Base-by-base conservation (phyloP, 2,329 filamentous ascomycete species). In the Lecanicillium sp. region DNA sequence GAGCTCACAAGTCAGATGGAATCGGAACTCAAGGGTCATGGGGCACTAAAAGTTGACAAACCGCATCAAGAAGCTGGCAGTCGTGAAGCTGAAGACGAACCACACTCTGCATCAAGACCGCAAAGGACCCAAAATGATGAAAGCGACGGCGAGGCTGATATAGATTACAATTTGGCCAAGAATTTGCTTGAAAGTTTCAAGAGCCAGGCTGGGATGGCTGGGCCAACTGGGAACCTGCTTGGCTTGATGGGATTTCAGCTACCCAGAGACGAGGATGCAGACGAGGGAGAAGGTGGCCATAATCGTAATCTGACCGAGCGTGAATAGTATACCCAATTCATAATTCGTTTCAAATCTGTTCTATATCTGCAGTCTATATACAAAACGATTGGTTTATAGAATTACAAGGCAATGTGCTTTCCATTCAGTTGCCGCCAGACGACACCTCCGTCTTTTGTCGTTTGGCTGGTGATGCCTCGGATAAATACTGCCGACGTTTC, bases 131-230 rank as follows among this genome's bases (percentile, higher is more conserved):
- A 75, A 29, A 68, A 71, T 3, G 69, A 73, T 8, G 67, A 66
- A 9, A 62, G 59, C 3, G 63, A 76, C 9, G 71, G 75, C 0
- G 78, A 83, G 38, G 73, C 92, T 4, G 71, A 88, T 45, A 77
- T 92, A 19, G 85, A 96, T 55, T 84, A 88, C 49, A 90, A 92
- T 45, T 68, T 98, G 17, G 88, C 85, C 14, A 87, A 84, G 58
- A 96, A 96, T 52, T 68, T 98, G 39, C 68, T 98, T 2, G 87
- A 95, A 58, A 90, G 86, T 51, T 89, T 98, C 62, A 94, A 94
- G 55, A 82, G 85, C 13, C 90, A 96, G 58, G 86, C 71, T 14
- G 92, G 92, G 11, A 76, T 83, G 67, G 71, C 86, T 22, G 92
- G 92, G 0, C 92, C 92, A 1, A 84, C 85, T 3, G 80, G 89